Conservation (phyloP, 805 yeast genomes). For the Phaffomyces antillensis region DNA sequence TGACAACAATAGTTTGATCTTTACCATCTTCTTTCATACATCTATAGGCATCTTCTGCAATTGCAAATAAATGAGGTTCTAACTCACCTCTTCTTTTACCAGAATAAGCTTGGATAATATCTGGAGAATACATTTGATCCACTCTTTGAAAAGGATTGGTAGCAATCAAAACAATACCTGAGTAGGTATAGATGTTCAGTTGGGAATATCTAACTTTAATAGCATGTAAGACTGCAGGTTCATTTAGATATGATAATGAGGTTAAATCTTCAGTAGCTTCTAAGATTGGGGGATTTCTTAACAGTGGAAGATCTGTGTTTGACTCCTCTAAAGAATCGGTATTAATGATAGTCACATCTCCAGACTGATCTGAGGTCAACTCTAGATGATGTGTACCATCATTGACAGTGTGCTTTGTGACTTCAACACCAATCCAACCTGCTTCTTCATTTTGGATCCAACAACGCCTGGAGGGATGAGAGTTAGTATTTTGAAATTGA, state of each 20-base stretch:
- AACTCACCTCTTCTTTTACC: slow-evolving; percentile 90
- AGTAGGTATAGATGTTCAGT: slow-evolving; percentile 87
- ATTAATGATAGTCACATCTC: slow-evolving; percentile 38
- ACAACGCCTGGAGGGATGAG: slow-evolving; percentile 43
- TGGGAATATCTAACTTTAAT: slow-evolving; percentile 85
- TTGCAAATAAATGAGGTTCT: slow-evolving; percentile 95
- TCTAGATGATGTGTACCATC: slow-evolving; percentile 42
- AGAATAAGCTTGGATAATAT: slow-evolving; percentile 90
- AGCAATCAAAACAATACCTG: slow-evolving; percentile 95
- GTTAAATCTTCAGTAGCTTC: slow-evolving; percentile 96
- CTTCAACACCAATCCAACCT: slow-evolving; percentile 72
- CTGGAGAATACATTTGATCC: slow-evolving; percentile 85
- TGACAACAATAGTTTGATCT: slow-evolving; percentile 93
- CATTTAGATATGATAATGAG: slow-evolving; percentile 84
- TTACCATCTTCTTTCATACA: slow-evolving; percentile 81
- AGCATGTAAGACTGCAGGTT: slow-evolving; percentile 94
- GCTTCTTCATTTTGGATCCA: slow-evolving; percentile 66
- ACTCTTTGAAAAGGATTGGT: slow-evolving; percentile 92
- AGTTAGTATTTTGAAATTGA: slow-evolving; percentile 22
- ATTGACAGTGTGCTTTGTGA: slow-evolving; percentile 36
- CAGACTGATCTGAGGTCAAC: slow-evolving; percentile 46
- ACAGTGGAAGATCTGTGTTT: slow-evolving; percentile 54
- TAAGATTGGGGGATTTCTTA: slow-evolving; percentile 84
- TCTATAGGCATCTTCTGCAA: slow-evolving; percentile 95
- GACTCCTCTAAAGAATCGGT: slow-evolving; percentile 30